Conservation (phyloP, 1,139 yeast genomes). For the Magnusiomyces starmeri region DNA sequence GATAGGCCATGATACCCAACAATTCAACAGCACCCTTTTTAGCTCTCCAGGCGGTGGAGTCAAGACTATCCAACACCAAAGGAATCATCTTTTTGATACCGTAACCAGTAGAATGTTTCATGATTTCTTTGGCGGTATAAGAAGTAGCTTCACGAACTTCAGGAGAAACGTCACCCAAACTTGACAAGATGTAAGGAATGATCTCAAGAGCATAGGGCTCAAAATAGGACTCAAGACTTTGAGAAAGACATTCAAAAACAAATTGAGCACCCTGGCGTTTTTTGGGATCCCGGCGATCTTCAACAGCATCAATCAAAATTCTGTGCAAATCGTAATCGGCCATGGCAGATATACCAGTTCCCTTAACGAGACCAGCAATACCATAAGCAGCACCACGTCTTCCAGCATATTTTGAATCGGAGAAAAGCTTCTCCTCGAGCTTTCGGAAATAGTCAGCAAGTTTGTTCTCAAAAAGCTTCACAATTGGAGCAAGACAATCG, state of each 20-base stretch:
- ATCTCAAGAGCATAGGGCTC: slow-evolving; percentile 93
- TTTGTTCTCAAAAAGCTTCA: slow-evolving; percentile 39
- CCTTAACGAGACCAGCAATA: slow-evolving; percentile 85
- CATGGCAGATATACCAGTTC: slow-evolving; percentile 74
- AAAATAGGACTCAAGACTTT: slow-evolving; percentile 62
- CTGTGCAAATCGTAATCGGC: slow-evolving; percentile 72
- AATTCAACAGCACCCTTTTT: slow-evolving; percentile 95
- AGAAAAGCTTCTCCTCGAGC: slow-evolving; percentile 53
- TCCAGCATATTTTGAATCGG: slow-evolving; percentile 41
- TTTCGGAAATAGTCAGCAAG: slow-evolving; percentile 49
- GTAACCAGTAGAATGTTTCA: slow-evolving; percentile 85
- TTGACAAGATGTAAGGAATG: slow-evolving; percentile 69
- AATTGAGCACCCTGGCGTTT: slow-evolving; percentile 86
- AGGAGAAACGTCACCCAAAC: slow-evolving; percentile 74
- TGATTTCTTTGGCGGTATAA: slow-evolving; percentile 76
- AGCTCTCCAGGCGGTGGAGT: slow-evolving; percentile 91
- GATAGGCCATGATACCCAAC: slow-evolving; percentile 94
- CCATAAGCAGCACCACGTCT: slow-evolving; percentile 97
- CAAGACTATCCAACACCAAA: slow-evolving; percentile 74
- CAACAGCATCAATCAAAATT: slow-evolving; percentile 74
- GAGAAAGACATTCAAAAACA: slow-evolving; percentile 79
- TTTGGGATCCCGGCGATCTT: slow-evolving; percentile 68
- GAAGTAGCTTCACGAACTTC: slow-evolving; percentile 90
- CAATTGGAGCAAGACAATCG: slow-evolving; percentile 78
- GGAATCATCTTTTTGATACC: slow-evolving; percentile 93